Conservation (phyloP, 169 alveolate species). For the Cyclospora cayetanensis region DNA sequence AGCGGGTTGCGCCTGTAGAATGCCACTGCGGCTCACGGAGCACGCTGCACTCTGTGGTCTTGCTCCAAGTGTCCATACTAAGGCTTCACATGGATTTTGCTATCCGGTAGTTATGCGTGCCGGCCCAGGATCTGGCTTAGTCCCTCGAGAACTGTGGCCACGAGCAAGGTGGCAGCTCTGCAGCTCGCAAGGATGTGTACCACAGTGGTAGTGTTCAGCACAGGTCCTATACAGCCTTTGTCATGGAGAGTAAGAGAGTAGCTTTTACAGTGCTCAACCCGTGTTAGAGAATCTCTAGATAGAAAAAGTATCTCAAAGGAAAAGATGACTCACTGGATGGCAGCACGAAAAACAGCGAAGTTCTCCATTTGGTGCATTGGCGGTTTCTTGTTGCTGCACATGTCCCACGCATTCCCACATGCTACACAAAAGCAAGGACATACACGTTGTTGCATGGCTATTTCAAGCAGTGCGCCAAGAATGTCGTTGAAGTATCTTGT, state of each 20-base stretch:
- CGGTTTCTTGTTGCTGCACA: conserved; percentile 44
- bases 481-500: background rate
- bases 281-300: no score
- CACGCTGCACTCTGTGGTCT: no score
- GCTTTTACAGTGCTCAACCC: no score
- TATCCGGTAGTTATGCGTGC: no score
- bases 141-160: conserved; percentile 12
- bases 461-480: background rate
- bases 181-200: background rate
- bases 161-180: conserved; percentile 62
- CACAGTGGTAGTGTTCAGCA: no score
- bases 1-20: no score
- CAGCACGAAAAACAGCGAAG: conserved; percentile 57
- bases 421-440: background rate
- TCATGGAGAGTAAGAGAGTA: no score
- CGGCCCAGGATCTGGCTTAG: background rate
- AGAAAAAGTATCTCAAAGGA: background rate
- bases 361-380: conserved; percentile 56
- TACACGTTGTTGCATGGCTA: background rate
- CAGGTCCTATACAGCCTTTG: no score
- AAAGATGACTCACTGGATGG: conserved; percentile 35
- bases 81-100: no score
- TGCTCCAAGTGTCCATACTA: no score
- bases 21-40: no score
- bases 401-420: background rate